Base-by-base conservation (phyloP, 371 early-diverging fungal genomes). In the Batrachochytrium dendrobatidis region DNA sequence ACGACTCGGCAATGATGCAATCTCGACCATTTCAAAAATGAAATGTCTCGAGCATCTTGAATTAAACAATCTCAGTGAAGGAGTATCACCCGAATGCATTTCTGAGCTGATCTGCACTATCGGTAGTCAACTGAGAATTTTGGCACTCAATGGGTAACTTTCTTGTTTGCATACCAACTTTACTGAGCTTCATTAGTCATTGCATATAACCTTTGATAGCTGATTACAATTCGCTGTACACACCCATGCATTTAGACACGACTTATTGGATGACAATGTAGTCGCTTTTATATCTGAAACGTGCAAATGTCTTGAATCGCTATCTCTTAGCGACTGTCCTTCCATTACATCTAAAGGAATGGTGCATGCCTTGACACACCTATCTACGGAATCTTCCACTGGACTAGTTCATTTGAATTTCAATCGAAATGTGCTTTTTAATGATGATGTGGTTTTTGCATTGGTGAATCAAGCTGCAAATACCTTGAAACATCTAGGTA, bases 341-440 rank as follows among this genome's bases (percentile, higher is more conserved):
- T 51, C 65, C 46, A 64, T 90, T 17, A 79, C 87, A 1, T 64
- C 85, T 0, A 77, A 76, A 3, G 89, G 81, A 1, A 52, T 88
- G 31, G 67, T 76, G 20, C 56, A 64, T 6, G 73, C 86, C 55
- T 81, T 90, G 52, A 67, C 63, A 8, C 32, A 50, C 32, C 39
- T 65, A 8, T 79, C 84, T 78, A 58, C 60, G 24, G 1, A 3
- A 3, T 65, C 24, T 63, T 61, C 15, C 68, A 63, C 52, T 61
- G 57, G 35, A 80, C 66, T 89, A 49, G 73, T 61, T 0, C 61
- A 70, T 15, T 53, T 90, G 1, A 67, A 81, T 44, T 55, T 89
- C 5, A 59, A 67, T 22, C 80, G 86, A 20, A 79, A 83, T 59
- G 61, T 73, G 20, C 55, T 66, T 43, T 59, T 87, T 20, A 72